A percentile compares a stretch with the other conserved stretches of the same genome.
These are phyloP conservation scores for Graphilbum ipis-grandicollis DNA, from an alignment of 2,329 filamentous ascomycete genomes.

Conservation along the genomic window DNA sequence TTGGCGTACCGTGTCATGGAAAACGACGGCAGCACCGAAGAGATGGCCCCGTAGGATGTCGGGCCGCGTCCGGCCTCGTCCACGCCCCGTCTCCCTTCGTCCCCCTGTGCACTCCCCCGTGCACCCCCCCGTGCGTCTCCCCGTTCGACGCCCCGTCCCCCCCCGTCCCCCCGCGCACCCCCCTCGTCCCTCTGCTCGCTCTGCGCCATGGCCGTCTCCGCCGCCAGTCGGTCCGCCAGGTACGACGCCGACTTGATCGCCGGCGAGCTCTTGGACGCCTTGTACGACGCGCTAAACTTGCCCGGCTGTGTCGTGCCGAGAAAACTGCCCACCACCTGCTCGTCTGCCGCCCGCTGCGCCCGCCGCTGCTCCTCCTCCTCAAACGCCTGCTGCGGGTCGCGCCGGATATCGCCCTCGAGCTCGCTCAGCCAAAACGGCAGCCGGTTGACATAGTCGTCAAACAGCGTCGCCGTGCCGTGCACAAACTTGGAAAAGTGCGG, in stretches of 20 bases:
- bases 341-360: conserved; percentile 67
- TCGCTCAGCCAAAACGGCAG: conserved; percentile 93
- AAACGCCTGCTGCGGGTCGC: conserved; percentile 79
- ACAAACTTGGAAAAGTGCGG: conserved; percentile 95
- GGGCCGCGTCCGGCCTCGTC: too few relatives aligned
- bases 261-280: conserved; percentile 47
- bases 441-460: conserved; percentile 90
- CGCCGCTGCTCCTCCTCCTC: conserved; percentile 78
- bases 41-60: conserved; percentile 41
- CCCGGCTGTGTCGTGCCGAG: conserved; percentile 43
- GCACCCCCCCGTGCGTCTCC: conserved; percentile 5
- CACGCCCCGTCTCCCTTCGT: not conserved
- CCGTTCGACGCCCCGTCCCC: conserved; percentile 4
- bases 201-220: conserved; percentile 6
- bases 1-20: conserved; percentile 62
- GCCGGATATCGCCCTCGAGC: conserved; percentile 82
- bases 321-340: conserved; percentile 77
- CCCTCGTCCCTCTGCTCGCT: not conserved
- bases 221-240: conserved; percentile 33
- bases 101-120: not conserved
- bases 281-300: conserved; percentile 33
- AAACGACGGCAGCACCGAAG: conserved; percentile 65
- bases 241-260: conserved; percentile 41
- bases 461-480: conserved; percentile 78
- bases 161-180: conserved; percentile 11